Evolutionary conservation across 2,329 filamentous ascomycete species (phyloP).

Genomic region (Colletotrichum paranaense): DNA sequence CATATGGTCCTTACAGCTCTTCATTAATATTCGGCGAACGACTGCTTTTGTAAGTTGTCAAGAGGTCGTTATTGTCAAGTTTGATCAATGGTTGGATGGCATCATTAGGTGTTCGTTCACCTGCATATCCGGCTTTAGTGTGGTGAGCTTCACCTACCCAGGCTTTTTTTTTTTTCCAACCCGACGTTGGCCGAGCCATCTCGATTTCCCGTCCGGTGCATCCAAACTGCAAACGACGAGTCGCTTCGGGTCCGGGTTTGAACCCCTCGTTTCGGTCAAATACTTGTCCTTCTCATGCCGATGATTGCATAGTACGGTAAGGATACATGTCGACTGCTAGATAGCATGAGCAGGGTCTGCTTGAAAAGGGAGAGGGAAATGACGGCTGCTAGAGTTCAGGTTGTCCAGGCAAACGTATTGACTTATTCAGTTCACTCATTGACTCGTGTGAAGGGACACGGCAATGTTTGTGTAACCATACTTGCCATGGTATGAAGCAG

Average conservation of each 20-base stretch:
- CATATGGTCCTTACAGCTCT: background rate
- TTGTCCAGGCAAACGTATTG: background rate
- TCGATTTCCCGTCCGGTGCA: background rate
- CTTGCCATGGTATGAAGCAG: background rate
- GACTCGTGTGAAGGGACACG: background rate
- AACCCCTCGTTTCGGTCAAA: background rate
- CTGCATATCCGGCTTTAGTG: background rate
- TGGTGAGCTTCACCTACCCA: background rate
- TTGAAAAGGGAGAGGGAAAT: no score
- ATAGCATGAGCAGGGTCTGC: background rate
- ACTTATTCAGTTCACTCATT: background rate
- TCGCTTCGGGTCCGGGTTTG: background rate
- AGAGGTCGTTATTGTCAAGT: no score
- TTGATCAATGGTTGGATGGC: no score
- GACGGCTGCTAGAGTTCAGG: no score
- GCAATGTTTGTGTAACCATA: slow-evolving; percentile 6
- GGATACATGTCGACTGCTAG: background rate
- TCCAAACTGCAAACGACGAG: background rate
- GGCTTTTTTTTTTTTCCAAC: background rate
- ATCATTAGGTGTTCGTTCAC: no score
- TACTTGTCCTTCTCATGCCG: background rate
- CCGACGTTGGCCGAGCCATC: background rate
- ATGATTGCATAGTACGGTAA: background rate
- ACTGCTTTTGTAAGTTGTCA: no score
- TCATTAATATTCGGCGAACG: background rate